Evolutionary conservation across 2,329 filamentous ascomycete genomes (phyloP).

Genomic region (Talaromyces sp.): DNA sequence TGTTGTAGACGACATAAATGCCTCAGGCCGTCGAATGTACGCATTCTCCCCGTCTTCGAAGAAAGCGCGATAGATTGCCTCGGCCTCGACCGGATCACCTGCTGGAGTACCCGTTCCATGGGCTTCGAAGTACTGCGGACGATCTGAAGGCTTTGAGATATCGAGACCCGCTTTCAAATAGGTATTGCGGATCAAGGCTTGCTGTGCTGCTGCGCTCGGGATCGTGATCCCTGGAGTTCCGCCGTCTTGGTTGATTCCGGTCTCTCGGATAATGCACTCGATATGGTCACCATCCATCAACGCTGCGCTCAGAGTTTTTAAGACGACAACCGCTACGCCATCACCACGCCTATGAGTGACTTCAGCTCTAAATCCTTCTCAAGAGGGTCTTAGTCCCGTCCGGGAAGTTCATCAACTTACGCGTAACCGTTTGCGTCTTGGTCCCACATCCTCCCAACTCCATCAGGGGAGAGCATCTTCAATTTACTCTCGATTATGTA

Average conservation of each 20-base stretch:
- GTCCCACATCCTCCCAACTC: too few relatives aligned
- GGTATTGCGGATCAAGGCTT: constrained; percentile 31
- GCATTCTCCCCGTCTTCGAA: too few relatives aligned
- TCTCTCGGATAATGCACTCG: constrained; percentile 32
- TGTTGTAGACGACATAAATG: too few relatives aligned
- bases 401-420: too few relatives aligned
- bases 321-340: too few relatives aligned
- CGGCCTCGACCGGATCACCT: constrained; percentile 26
- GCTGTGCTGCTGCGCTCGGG: constrained; percentile 33
- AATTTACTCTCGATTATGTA: constrained; percentile 27
- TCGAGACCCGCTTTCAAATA: too few relatives aligned
- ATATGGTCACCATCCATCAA: constrained; percentile 43
- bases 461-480: constrained; percentile 49
- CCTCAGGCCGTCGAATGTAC: too few relatives aligned
- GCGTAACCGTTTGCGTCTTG: constrained; percentile 49
- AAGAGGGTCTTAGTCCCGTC: too few relatives aligned
- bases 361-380: too few relatives aligned
- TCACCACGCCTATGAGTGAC: too few relatives aligned
- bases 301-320: constrained; percentile 45
- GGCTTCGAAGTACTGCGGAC: constrained; percentile 41
- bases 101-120: constrained; percentile 40
- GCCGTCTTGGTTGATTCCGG: constrained; percentile 32
- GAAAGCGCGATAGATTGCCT: constrained; percentile 21
- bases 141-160: too few relatives aligned
- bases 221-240: constrained; percentile 30